Conservation (phyloP, 1,284 basidiomycete species). For the Naganishia liquefaciens region DNA sequence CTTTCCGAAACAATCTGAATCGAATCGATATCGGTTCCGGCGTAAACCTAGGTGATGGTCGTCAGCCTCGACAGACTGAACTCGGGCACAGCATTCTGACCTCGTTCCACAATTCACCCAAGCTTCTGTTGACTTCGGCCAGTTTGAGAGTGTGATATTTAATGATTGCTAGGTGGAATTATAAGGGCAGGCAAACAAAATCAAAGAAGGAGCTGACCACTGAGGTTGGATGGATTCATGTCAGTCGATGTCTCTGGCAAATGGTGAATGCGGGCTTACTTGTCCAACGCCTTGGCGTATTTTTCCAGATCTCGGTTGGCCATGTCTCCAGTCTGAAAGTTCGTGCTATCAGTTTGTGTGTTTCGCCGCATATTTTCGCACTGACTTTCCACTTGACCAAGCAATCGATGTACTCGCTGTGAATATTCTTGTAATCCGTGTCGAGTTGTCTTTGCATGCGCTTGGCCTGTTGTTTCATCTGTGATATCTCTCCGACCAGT, state of each 20-base stretch:
- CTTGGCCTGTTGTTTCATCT: conserved; percentile 69
- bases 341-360: conserved; percentile 5
- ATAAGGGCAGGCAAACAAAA: background rate
- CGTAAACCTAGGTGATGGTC: conserved; percentile 67
- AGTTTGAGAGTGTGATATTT: conserved; percentile 98
- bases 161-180: conserved; percentile 79
- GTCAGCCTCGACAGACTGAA: background rate
- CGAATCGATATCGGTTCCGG: conserved; percentile 98
- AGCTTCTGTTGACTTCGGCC: conserved; percentile 98
- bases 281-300: conserved; percentile 92
- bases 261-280: conserved; percentile 60
- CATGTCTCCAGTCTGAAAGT: conserved; percentile 76
- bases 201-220: conserved; percentile 5
- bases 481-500: conserved; percentile 76
- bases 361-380: background rate
- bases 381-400: conserved; percentile 88
- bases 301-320: conserved; percentile 94
- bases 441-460: conserved; percentile 69
- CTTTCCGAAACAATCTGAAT: conserved; percentile 93
- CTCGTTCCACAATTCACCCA: conserved; percentile 95
- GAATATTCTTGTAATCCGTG: conserved; percentile 82
- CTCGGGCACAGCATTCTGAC: background rate
- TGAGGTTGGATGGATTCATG: background rate
- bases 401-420: conserved; percentile 83
- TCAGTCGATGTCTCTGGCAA: background rate